Evolutionary conservation across 2,329 filamentous ascomycete species (phyloP).

Genomic region (Phyllosticta capitalensis): DNA sequence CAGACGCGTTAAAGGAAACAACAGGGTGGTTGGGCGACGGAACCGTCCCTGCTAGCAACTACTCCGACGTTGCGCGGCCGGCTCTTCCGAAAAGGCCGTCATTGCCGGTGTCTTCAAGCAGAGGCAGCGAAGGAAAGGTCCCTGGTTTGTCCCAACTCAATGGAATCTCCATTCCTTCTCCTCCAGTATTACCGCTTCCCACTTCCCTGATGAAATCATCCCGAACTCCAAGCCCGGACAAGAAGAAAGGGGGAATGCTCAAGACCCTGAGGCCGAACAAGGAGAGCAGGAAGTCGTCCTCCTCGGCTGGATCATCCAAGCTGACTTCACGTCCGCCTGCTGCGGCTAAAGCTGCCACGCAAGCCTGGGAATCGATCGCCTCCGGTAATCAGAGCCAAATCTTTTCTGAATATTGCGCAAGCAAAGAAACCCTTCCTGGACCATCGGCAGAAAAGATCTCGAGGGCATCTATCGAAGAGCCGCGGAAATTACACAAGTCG

Average conservation of each 20-base stretch:
- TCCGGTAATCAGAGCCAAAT: slow-evolving; percentile 13
- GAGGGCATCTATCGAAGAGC: not conserved
- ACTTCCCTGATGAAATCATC: slow-evolving; percentile 34
- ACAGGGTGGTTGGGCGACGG: slow-evolving; percentile 65
- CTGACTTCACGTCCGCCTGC: slow-evolving; percentile 41
- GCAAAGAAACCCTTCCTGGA: slow-evolving; percentile 1
- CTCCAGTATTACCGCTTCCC: not conserved
- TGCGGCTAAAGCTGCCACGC: slow-evolving; percentile 52
- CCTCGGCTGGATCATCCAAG: slow-evolving; percentile 36
- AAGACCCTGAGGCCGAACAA: slow-evolving; percentile 42
- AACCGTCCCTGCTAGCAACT: slow-evolving; percentile 71
- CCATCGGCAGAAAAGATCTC: not conserved
- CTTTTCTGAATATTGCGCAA: slow-evolving; percentile 12
- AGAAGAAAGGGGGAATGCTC: slow-evolving; percentile 48
- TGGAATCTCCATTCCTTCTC: not conserved
- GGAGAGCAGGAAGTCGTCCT: slow-evolving; percentile 36
- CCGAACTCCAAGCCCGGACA: slow-evolving; percentile 51
- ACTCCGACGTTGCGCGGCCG: slow-evolving; percentile 71
- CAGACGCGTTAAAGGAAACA: not conserved
- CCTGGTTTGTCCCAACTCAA: not conserved
- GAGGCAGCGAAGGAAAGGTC: slow-evolving; percentile 31
- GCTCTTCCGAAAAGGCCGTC: slow-evolving; percentile 49
- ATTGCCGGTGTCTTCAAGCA: slow-evolving; percentile 28
- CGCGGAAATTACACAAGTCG: not conserved
- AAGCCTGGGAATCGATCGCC: slow-evolving; percentile 45